Evolutionary conservation across 2,329 filamentous ascomycete genomes (phyloP), one percentile per base, ranked within the genome.

Genomic region (Apiospora koreana): DNA sequence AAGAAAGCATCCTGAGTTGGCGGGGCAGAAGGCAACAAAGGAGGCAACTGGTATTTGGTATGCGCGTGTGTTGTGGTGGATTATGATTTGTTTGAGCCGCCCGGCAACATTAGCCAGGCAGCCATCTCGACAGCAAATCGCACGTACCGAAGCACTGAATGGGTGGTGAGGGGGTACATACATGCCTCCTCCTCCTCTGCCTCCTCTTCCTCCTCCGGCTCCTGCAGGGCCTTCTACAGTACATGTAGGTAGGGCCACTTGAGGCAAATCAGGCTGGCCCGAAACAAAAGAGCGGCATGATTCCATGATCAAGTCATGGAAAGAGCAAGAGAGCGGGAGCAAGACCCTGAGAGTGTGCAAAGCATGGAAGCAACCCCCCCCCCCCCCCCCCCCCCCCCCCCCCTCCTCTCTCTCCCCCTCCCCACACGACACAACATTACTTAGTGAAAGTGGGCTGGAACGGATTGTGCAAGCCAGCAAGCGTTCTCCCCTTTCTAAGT

Each of bases 391-490:
- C 65, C 6, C 35, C n/a, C n/a, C n/a, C n/a, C n/a, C n/a, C n/a
- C n/a, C n/a, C n/a, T n/a, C n/a, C n/a, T n/a, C 65, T 48, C 31
- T 28, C 65, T 31, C 58, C 71, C 73, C 73, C 74, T 72, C 46
- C 54, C 54, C 54, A 62, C 54, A 62, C 54, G 38, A 31, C 54
- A 38, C 31, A n/a, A 21, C 54, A n/a, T 62, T 62, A 41, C 38
- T 41, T 41, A 62, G 54, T 62, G 28, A 62, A 62, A 62, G 54
- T 62, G 54, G 54, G 54, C 54, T 62, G 54, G 54, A 62, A 62
- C 28, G 31, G 28, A 58, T 58, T 62, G 54, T 62, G 54, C 54
- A 62, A 38, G 25, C 48, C 25, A 6, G 43, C 43, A 45, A 62
- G 50, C 68, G 58, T 67, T 71, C 69, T 54, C 72, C 31, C 54